A percentile compares a stretch with the other conserved stretches of the same genome.
phyloP scores from a whole-genome alignment of 2,329 filamentous ascomycete genomes.

The Penicillium freii region DNA sequence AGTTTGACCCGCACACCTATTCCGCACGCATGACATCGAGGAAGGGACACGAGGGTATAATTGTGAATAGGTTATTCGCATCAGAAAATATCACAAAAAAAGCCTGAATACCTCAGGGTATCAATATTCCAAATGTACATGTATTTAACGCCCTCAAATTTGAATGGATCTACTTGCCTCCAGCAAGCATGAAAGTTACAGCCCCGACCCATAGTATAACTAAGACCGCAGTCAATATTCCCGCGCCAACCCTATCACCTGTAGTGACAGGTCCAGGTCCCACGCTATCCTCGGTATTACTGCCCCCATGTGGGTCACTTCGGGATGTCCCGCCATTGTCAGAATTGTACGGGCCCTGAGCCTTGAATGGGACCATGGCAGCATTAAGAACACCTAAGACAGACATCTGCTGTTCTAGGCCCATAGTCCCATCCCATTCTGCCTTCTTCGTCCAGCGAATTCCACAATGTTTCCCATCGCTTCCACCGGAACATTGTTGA shows the following conservation, averaged over 20 bases:
- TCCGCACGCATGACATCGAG: neutral
- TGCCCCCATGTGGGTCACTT: constrained; percentile 29
- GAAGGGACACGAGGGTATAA: neutral
- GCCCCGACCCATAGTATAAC: constrained; percentile 7
- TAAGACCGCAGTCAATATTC: constrained; percentile 31
- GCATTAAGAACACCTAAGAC: constrained; percentile 63
- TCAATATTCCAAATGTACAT: neutral
- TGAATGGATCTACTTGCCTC: neutral
- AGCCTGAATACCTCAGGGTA: neutral
- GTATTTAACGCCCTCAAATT: neutral
- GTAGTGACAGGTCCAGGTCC: constrained; percentile 13
- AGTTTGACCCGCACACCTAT: neutral
- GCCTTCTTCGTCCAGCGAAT: constrained; percentile 56
- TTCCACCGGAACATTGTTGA: constrained; percentile 58
- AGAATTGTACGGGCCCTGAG: constrained; percentile 43
- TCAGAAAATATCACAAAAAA: neutral
- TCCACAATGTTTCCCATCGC: constrained; percentile 54
- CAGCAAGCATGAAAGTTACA: neutral
- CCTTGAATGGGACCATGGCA: constrained; percentile 49
- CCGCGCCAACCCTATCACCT: constrained; percentile 34
- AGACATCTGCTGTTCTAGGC: constrained; percentile 66
- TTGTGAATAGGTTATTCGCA: neutral
- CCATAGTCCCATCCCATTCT: constrained; percentile 53
- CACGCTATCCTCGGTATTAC: neutral
- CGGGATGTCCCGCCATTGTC: constrained; percentile 54